phyloP scores from a whole-genome alignment of 1,139 yeast species.

The Hansenula sp. region DNA sequence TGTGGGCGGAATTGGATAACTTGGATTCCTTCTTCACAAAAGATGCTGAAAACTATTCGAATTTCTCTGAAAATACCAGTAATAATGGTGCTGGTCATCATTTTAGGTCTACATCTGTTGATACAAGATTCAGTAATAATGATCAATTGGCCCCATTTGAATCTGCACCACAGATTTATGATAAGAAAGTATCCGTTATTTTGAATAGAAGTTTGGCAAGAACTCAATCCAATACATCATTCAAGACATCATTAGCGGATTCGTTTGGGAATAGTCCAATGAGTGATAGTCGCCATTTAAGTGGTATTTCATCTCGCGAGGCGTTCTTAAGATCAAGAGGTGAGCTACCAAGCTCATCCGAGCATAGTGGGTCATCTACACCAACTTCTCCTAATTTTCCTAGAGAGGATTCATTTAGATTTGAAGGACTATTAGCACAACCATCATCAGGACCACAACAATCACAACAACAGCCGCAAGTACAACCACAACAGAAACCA shows the following conservation, averaged over 20 bases:
- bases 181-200: constrained; percentile 72
- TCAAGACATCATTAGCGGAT: constrained; percentile 70
- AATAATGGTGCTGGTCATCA: constrained; percentile 28
- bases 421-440: constrained; percentile 32
- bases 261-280: constrained; percentile 37
- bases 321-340: constrained; percentile 9
- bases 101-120: constrained; percentile 46
- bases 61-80: constrained; percentile 21
- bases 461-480: neutral
- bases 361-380: constrained; percentile 15
- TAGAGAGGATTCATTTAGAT: constrained; percentile 31
- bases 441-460: constrained; percentile 1
- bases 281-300: constrained; percentile 21
- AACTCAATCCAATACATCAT: constrained; percentile 72
- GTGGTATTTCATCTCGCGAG: constrained; percentile 17
- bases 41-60: constrained; percentile 33
- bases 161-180: constrained; percentile 76
- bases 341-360: constrained; percentile 12
- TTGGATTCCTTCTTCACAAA: constrained; percentile 89
- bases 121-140: constrained; percentile 42
- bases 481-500: constrained; percentile 5
- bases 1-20: constrained; percentile 96
- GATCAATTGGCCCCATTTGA: constrained; percentile 50
- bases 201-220: constrained; percentile 72
- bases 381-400: constrained; percentile 18